phyloP scores from a whole-genome alignment of 2,329 filamentous ascomycete species.

The Stachybotrys elegans region DNA sequence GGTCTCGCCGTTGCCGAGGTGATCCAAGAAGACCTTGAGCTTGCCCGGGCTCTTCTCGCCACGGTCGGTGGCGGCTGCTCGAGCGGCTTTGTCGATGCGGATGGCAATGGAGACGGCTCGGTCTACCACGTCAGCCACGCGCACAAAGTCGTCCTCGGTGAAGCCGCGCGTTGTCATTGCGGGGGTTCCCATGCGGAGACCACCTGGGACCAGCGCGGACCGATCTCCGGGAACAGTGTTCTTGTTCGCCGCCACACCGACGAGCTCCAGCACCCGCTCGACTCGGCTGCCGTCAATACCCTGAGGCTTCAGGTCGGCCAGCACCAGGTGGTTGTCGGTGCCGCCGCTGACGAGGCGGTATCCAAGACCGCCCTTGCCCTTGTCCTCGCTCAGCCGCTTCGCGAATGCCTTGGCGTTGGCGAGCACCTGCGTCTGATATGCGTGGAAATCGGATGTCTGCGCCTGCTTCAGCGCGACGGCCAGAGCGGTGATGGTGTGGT shows the following conservation, averaged over 20 bases:
- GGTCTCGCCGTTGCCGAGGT: constrained; percentile 61
- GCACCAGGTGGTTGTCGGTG: constrained; percentile 94
- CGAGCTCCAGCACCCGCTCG: constrained; percentile 83
- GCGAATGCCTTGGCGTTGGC: constrained; percentile 88
- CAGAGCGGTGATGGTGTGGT: constrained; percentile 96
- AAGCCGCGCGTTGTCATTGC: constrained; percentile 99
- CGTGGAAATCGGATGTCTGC: constrained; percentile 80
- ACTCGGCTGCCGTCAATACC: constrained; percentile 84
- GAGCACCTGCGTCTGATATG: constrained; percentile 87
- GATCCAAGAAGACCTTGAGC: constrained; percentile 63
- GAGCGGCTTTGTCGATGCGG: constrained; percentile 67
- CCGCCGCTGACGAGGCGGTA: constrained; percentile 91
- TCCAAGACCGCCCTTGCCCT: constrained; percentile 71
- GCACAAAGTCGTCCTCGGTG: constrained; percentile 77
- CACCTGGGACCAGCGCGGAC: constrained; percentile 88
- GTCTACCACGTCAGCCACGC: constrained; percentile 81
- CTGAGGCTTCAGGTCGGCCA: constrained; percentile 86
- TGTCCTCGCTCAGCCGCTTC: constrained; percentile 56
- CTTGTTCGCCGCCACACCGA: constrained; percentile 97
- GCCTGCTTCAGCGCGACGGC: constrained; percentile 94
- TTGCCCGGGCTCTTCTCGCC: constrained; percentile 61
- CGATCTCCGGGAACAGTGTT: constrained; percentile 96
- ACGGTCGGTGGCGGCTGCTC: constrained; percentile 62
- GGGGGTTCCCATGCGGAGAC: constrained; percentile 88
- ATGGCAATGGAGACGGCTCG: constrained; percentile 75